phyloP scores from a whole-genome alignment of 164 flowering plant species.

The Taxillus chinensis region DNA sequence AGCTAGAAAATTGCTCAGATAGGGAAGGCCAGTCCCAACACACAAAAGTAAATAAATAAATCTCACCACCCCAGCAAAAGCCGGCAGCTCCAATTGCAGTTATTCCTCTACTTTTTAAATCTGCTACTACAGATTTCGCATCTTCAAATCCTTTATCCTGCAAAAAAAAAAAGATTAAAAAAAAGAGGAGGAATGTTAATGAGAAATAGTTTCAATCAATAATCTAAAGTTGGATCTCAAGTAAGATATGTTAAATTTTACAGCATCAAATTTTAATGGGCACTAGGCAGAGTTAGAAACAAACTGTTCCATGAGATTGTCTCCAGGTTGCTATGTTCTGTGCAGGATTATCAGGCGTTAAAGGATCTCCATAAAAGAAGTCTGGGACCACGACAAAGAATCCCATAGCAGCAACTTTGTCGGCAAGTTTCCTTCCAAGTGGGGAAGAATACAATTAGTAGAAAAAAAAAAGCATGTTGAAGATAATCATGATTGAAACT shows the following conservation, averaged over 20 bases:
- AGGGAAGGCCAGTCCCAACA: too few species aligned
- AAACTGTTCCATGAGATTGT: slow-evolving; percentile 15
- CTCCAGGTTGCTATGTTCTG: slow-evolving; percentile 15
- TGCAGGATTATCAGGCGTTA: slow-evolving; percentile 9
- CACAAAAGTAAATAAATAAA: background rate
- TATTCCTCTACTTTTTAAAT: slow-evolving; percentile 28
- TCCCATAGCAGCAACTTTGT: slow-evolving; percentile 36
- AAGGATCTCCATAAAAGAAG: slow-evolving; percentile 31
- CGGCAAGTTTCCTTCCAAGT: slow-evolving; percentile 29
- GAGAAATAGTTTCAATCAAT: background rate
- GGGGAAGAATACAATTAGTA: background rate
- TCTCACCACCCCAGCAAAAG: slow-evolving; percentile 46
- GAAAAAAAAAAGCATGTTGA: background rate
- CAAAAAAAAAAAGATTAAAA: background rate
- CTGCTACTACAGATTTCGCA: slow-evolving; percentile 31
- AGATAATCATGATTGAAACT: background rate
- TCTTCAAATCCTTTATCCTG: slow-evolving; percentile 44
- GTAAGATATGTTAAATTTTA: too few species aligned
- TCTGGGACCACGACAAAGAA: slow-evolving; percentile 36
- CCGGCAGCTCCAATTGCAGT: slow-evolving; percentile 42
- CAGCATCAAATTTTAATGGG: too few species aligned
- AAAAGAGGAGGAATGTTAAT: background rate
- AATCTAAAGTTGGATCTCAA: too few species aligned
- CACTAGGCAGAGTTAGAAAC: background rate
- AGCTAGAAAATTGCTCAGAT: background rate